Base-by-base conservation (phyloP, 176 grass and related monocot species). In the Carex scoparia region DNA sequence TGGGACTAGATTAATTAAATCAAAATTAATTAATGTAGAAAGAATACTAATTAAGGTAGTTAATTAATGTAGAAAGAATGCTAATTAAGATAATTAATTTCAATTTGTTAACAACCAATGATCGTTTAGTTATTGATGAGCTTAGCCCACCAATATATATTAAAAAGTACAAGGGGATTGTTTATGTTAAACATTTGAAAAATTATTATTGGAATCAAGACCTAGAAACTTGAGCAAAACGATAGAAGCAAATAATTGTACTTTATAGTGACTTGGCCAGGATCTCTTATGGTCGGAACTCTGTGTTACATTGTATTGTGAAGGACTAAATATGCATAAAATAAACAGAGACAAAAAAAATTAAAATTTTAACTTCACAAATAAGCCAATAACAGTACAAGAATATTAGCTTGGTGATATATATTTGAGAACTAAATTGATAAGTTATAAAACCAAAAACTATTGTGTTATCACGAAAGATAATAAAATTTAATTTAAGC, bases 111-210 rank as follows among this genome's bases (percentile, higher is more conserved):
- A 13, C 72, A 55, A 55, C 44, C 72, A 76, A 55, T 76, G 48
- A 53, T 48, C 1, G 30, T 55, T 54, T 55, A 55, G 48, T 55
- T 27, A 37, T 63, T 61, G 38, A 37, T n/a, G 38, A 63, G 2
- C 10, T 14, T 23, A 60, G 18, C 23, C 54, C 55, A 46, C 79
- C 79, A 81, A 81, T 27, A 81, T 27, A 81, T 44, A 81, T 59
- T 40, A 63, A 61, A 62, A 15, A 63, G 1, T 81, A 63, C 79
- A 61, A 81, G 31, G 27, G 57, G 55, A 76, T 81, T 62, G 32
- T 81, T 81, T 28, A 59, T 81, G 57, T 63, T 32, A 81, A 81
- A 81, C 57, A 81, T 64, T 57, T 81, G 33, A 62, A 27, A 59
- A 63, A 60, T 32, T 79, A 59, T 23, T 81, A 62, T 61, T 61